These are phyloP conservation scores for Trametes meyenii DNA, from an alignment of 768 basidiomycete species.

Conservation along the genomic window DNA sequence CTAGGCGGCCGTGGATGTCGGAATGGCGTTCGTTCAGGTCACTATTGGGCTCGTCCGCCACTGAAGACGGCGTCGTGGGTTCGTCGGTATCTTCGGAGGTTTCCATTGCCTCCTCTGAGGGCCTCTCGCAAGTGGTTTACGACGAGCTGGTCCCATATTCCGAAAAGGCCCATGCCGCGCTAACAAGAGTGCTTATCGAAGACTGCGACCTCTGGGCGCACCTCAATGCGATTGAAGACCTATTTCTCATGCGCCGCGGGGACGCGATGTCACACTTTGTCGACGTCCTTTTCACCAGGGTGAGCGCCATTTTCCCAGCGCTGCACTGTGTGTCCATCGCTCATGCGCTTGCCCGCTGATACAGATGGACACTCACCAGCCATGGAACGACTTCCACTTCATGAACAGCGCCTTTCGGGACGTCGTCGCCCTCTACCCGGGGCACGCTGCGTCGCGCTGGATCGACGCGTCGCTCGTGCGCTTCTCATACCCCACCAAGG, in stretches of 20 bases:
- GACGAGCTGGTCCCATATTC: slow-evolving; percentile 66
- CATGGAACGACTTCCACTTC: slow-evolving; percentile 84
- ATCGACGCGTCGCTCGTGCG: slow-evolving; percentile 72
- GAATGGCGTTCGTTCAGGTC: slow-evolving; percentile 26
- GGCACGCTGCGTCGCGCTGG: slow-evolving; percentile 43
- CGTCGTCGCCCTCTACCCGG: slow-evolving; percentile 53
- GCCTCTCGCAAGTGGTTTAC: slow-evolving; percentile 61
- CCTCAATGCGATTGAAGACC: slow-evolving; percentile 62
- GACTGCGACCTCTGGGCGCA: slow-evolving; percentile 71
- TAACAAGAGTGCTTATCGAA: slow-evolving; percentile 62
- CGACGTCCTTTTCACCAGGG: slow-evolving; percentile 76
- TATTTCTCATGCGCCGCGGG: slow-evolving; percentile 78
- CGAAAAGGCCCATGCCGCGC: slow-evolving; percentile 48
- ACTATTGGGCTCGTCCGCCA: slow-evolving; percentile 5
- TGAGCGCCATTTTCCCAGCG: slow-evolving; percentile 31
- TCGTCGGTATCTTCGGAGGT: background rate
- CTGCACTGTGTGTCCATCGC: background rate
- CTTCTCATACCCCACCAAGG: slow-evolving; percentile 56
- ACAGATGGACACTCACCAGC: slow-evolving; percentile 74
- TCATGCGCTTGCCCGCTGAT: background rate
- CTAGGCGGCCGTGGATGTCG: slow-evolving; percentile 22
- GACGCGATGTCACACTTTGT: slow-evolving; percentile 76
- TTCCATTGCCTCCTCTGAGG: slow-evolving; percentile 50
- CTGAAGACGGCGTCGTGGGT: background rate
- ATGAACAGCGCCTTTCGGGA: slow-evolving; percentile 78